Evolutionary conservation across 2,329 filamentous ascomycete species (phyloP), one percentile per base, ranked within the genome.

Genomic region (Madurella mycetomatis): DNA sequence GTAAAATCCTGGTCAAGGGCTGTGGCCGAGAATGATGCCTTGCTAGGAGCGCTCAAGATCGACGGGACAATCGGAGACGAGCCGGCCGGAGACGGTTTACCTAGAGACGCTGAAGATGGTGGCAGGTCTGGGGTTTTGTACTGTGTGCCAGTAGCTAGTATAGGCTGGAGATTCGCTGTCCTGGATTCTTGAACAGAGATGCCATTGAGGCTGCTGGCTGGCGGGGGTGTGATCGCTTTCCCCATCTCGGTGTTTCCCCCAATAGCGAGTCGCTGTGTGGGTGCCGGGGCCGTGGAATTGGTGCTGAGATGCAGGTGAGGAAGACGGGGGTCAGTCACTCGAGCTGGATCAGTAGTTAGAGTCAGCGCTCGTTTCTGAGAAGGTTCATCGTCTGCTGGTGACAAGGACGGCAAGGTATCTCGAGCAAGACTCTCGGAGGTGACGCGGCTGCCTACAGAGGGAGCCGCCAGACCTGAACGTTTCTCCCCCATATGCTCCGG

Each of bases 401-500:
- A 31, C 11, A 2, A 42, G 25, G 43, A 11, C 18, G 30, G n/a
- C 4, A 41, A 34, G 30, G 32, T 30, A 37, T 5, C 5, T 13
- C 18, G 41, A 34, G 19, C 15, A 31, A 12, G 16, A 18, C 15
- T 15, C 18, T 37, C 12, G 2, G 37, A 42, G n/a, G n/a, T n/a
- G 8, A 18, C 41, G 1, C 2, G 17, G 16, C 8, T 5, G 17
- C 8, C n/a, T 9, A 37, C 41, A 43, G 11, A 5, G 16, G 43
- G 16, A 41, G 32, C 40, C 43, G 55, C 19, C 43, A 40, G 45
- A n/a, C 9, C 44, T 37, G 31, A 15, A 37, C 31, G 56, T 25
- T 53, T 51, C 2, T 54, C 41, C 45, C 61, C 58, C 53, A 61
- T 47, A 41, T 60, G 55, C 18, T 54, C 47, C 15, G 62, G 58